Percentiles rank a stretch among this genome's conserved stretches.
Conservation (phyloP, 2,329 filamentous ascomycete species). For the Teratosphaeria pseudoeucalypti region DNA sequence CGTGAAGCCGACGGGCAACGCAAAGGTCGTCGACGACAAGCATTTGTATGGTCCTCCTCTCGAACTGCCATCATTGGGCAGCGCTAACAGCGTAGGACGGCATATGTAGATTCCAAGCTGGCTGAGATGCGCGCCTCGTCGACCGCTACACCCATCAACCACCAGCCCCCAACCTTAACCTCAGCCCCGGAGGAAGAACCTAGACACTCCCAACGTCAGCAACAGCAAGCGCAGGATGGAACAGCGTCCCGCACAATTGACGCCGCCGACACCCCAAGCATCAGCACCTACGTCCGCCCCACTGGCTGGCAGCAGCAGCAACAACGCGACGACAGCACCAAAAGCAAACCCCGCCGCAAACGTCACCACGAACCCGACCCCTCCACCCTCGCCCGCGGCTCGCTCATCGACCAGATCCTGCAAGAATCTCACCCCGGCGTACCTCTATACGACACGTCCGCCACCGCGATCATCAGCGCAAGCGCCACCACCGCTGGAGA, state of each 20-base stretch:
- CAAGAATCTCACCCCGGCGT: conserved; percentile 17
- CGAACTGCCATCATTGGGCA: conserved; percentile 5
- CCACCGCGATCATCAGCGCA: neutral
- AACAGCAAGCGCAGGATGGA: neutral
- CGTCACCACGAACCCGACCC: conserved; percentile 6
- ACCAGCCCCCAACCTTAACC: conserved; percentile 8
- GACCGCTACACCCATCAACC: neutral
- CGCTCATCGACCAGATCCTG: conserved; percentile 26
- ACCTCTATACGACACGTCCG: conserved; percentile 18
- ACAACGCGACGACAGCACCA: neutral
- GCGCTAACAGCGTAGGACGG: conserved; percentile 66
- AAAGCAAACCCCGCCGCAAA: conserved; percentile 5
- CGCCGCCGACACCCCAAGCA: neutral
- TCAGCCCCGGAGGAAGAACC: conserved; percentile 2
- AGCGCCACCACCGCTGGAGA: neutral
- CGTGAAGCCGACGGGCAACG: conserved; percentile 59
- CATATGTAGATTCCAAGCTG: conserved; percentile 74
- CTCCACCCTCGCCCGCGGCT: conserved; percentile 20
- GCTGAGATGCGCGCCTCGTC: conserved; percentile 40
- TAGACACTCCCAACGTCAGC: neutral
- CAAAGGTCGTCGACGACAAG: conserved; percentile 54
- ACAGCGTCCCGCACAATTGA: neutral
- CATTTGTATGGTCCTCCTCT: conserved; percentile 59
- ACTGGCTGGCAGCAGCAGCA: neutral
- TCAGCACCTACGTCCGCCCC: neutral